Evolutionary conservation across 2,329 filamentous ascomycete species (phyloP).

Genomic region (Fusarium sulawesiense): DNA sequence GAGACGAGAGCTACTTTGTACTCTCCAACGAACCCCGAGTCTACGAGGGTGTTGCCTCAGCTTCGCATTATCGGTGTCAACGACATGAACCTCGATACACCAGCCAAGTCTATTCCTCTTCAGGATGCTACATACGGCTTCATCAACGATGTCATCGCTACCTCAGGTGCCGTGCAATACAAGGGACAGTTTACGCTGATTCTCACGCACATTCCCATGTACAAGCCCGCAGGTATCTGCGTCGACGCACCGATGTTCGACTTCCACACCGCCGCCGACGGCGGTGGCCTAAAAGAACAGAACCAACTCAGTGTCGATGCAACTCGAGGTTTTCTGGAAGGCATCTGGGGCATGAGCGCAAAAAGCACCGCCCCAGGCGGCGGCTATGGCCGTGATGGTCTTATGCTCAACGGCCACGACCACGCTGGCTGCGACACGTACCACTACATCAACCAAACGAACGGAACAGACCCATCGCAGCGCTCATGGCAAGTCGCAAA

Average conservation of each 20-base stretch:
- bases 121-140: conserved; percentile 84
- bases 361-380: conserved; percentile 66
- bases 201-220: conserved; percentile 90
- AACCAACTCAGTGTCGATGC: conserved; percentile 84
- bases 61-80: conserved; percentile 89
- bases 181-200: conserved; percentile 81
- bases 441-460: conserved; percentile 79
- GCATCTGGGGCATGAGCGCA: conserved; percentile 81
- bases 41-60: conserved; percentile 68
- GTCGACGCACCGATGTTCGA: conserved; percentile 85
- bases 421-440: conserved; percentile 93
- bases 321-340: conserved; percentile 81
- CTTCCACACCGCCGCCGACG: conserved; percentile 74
- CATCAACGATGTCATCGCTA: conserved; percentile 74
- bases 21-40: conserved; percentile 58
- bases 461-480: conserved; percentile 53
- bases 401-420: conserved; percentile 93
- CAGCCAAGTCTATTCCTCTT: conserved; percentile 73
- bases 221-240: conserved; percentile 85
- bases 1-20: conserved; percentile 55
- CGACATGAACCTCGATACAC: conserved; percentile 91
- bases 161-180: conserved; percentile 69
- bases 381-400: conserved; percentile 76
- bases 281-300: conserved; percentile 85
- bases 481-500: conserved; percentile 62